These are phyloP conservation scores for Neonectria hederae DNA, from an alignment of 2,329 filamentous ascomycete genomes.

Conservation along the genomic window DNA sequence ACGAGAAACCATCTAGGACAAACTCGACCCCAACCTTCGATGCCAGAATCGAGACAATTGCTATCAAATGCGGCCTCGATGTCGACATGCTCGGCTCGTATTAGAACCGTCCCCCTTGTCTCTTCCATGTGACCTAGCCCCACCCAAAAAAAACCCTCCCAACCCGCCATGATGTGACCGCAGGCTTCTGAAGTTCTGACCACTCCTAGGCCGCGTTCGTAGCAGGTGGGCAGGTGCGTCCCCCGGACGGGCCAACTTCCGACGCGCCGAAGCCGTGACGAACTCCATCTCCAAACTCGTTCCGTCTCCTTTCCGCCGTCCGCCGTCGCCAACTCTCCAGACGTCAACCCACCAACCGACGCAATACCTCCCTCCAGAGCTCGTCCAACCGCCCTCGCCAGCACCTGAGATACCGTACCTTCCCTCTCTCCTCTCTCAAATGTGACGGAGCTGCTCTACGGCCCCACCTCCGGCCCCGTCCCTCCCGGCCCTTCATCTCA, in stretches of 20 bases:
- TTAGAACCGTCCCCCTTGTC: neutral
- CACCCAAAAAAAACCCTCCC: neutral
- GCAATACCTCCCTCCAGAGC: neutral
- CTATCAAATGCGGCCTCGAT: neutral
- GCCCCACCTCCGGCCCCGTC: slow-evolving; percentile 21
- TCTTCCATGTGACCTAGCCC: neutral
- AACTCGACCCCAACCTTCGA: no score
- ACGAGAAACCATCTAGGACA: slow-evolving; percentile 5
- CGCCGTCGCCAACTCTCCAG: slow-evolving; percentile 12
- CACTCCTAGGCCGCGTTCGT: slow-evolving; percentile 14
- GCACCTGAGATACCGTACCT: neutral
- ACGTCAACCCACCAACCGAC: slow-evolving; percentile 1
- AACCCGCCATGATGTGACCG: slow-evolving; percentile 10
- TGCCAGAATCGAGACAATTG: neutral
- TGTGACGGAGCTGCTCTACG: slow-evolving; percentile 36
- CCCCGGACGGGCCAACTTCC: slow-evolving; percentile 32
- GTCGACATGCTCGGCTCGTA: neutral
- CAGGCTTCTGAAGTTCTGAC: neutral
- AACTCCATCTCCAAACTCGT: slow-evolving; percentile 6
- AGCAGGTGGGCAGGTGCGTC: slow-evolving; percentile 18
- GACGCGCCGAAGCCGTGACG: slow-evolving; percentile 4
- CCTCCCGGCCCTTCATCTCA: slow-evolving; percentile 23
- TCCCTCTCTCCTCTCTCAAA: slow-evolving; percentile 16
- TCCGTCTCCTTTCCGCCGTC: neutral
- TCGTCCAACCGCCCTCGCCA: neutral